phyloP scores from a whole-genome alignment of 805 yeast genomes.

The Barnettozyma populi region DNA sequence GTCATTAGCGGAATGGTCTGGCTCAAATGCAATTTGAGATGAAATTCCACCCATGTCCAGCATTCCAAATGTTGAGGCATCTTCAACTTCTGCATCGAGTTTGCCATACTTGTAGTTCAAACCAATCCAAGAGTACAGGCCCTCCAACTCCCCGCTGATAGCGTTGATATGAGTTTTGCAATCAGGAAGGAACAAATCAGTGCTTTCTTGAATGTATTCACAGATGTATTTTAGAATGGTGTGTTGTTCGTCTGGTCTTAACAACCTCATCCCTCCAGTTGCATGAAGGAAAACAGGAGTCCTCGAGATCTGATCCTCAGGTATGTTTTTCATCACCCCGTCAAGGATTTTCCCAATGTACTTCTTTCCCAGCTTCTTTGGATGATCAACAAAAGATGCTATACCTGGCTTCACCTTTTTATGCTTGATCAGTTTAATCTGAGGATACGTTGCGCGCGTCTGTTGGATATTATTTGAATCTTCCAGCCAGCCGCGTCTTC shows the following conservation, averaged over 20 bases:
- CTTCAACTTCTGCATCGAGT: conserved; percentile 28
- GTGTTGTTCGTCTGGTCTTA: conserved; percentile 47
- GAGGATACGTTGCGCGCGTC: conserved; percentile 4
- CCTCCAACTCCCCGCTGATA: conserved; percentile 62
- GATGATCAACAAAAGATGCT: conserved; percentile 41
- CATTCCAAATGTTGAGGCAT: conserved; percentile 55
- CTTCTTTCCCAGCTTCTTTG: conserved; percentile 46
- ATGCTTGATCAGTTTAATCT: conserved; percentile 14
- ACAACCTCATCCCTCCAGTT: conserved; percentile 62
- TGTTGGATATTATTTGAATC: background rate
- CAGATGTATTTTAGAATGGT: conserved; percentile 45
- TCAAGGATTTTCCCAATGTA: conserved; percentile 46
- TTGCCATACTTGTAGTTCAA: conserved; percentile 50
- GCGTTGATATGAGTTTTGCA: conserved; percentile 54
- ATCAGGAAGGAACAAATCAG: conserved; percentile 54
- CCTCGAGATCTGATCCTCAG: conserved; percentile 51
- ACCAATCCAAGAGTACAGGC: conserved; percentile 63
- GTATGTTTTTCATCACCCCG: conserved; percentile 46
- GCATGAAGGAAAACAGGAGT: conserved; percentile 69
- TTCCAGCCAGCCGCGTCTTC: conserved; percentile 8
- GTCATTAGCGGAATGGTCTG: conserved; percentile 41
- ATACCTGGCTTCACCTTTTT: conserved; percentile 48
- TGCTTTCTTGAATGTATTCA: conserved; percentile 38
- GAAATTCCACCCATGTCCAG: conserved; percentile 99
- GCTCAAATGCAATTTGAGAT: conserved; percentile 66